Conservation (phyloP, 179 eudicot genomes). For the Corrigiola litoralis region DNA sequence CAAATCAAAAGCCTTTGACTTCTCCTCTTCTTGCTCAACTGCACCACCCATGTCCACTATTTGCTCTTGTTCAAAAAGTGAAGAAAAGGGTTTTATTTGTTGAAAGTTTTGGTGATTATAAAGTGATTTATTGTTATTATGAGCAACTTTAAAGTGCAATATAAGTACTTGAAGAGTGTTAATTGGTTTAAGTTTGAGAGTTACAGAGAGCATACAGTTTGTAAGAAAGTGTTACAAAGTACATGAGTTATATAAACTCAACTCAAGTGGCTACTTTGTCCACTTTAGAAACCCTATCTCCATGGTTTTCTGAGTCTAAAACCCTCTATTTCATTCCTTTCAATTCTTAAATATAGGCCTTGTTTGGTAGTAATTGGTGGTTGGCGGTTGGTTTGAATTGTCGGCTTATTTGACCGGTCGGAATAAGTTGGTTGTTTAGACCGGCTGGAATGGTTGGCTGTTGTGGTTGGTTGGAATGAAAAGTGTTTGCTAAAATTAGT, state of each 20-base stretch:
- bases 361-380: too few relatives aligned
- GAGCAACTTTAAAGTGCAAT: neutral
- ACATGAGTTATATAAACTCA: neutral
- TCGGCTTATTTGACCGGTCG: too few relatives aligned
- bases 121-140: too few relatives aligned
- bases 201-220: neutral
- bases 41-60: constrained; percentile 49
- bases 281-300: constrained; percentile 13
- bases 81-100: neutral
- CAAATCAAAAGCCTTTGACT: constrained; percentile 39
- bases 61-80: neutral
- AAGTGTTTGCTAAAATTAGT: too few relatives aligned
- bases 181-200: neutral
- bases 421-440: too few relatives aligned
- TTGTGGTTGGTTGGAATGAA: too few relatives aligned
- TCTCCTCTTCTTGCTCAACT: constrained; percentile 27
- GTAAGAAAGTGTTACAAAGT: neutral
- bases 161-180: neutral
- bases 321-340: neutral
- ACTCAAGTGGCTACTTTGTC: constrained; percentile 6
- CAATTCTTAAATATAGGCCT: neutral
- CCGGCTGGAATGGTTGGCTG: too few relatives aligned
- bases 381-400: neutral
- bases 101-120: neutral
- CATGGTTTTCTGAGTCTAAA: constrained; percentile 9